Evolutionary conservation across 208 protist genomes (phyloP).

Genomic region (Trypanosoma caninum): DNA sequence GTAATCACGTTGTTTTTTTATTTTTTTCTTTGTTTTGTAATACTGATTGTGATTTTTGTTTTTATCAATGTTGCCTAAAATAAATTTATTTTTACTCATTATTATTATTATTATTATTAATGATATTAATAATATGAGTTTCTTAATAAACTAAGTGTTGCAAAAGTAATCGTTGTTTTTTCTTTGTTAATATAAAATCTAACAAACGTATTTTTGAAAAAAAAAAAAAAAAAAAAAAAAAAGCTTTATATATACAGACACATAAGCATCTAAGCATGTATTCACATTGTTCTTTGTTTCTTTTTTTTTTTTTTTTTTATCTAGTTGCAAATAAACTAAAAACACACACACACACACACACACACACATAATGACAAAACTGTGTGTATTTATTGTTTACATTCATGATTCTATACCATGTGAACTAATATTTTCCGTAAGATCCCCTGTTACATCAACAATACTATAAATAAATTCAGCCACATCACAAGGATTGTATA

Average conservation of each 20-base stretch:
- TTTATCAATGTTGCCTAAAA: no score
- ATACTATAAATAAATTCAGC: constrained; percentile 71
- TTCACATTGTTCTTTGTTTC: not conserved
- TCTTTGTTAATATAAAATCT: no score
- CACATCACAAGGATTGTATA: constrained; percentile 42
- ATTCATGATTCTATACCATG: no score
- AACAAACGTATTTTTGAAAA: no score
- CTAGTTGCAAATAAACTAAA: not conserved
- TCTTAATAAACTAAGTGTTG: no score
- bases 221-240: not conserved
- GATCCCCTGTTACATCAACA: no score
- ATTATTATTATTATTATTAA: no score
- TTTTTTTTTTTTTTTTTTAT: not conserved
- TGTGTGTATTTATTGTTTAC: no score
- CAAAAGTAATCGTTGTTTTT: no score
- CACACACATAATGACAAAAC: not conserved
- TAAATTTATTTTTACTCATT: no score
- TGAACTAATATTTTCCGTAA: no score
- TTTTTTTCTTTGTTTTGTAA: not conserved
- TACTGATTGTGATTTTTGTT: not conserved
- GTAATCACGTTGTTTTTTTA: not conserved
- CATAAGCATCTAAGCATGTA: not conserved
- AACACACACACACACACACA: not conserved
- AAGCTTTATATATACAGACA: not conserved
- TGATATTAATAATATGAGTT: no score